Percentiles rank a stretch among this genome's conserved stretches.
Conservation (phyloP, 306 rosid genomes). For the Ceratonia siliqua region DNA sequence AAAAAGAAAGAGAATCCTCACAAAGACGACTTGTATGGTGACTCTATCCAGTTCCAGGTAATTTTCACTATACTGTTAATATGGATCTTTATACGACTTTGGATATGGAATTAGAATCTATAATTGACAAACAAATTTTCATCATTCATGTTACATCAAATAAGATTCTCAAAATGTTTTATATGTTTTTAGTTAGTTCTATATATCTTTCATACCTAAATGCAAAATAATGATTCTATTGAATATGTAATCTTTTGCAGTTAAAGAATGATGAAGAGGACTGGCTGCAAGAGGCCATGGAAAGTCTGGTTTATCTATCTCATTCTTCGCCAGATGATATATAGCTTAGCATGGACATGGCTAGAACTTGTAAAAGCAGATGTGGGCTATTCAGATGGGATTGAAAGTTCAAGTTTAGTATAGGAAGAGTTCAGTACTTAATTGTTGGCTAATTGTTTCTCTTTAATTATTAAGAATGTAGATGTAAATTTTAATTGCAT, state of each 20-base stretch:
- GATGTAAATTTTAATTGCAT: constrained; percentile 49
- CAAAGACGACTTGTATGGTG: constrained; percentile 43
- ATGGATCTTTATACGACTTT: not conserved
- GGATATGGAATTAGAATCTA: constrained; percentile 1
- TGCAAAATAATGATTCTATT: not conserved
- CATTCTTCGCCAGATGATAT: constrained; percentile 53
- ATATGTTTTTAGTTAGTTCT: not conserved
- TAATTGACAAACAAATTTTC: not conserved
- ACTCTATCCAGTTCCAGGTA: constrained; percentile 57
- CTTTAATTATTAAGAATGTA: constrained; percentile 39
- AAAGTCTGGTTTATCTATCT: constrained; percentile 59
- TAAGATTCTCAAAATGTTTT: not conserved
- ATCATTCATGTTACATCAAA: not conserved
- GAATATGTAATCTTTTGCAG: constrained; percentile 34
- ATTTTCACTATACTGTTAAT: constrained; percentile 17
- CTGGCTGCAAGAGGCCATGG: constrained; percentile 88
- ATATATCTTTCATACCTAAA: not conserved
- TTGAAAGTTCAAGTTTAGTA: constrained; percentile 30
- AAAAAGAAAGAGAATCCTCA: constrained; percentile 40
- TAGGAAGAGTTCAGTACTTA: not conserved
- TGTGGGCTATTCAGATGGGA: not conserved
- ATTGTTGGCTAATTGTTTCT: constrained; percentile 21
- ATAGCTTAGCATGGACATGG: constrained; percentile 28
- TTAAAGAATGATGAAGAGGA: constrained; percentile 73
- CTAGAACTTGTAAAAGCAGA: constrained; percentile 19